Evolutionary conservation across 2,329 filamentous ascomycete genomes (phyloP), one percentile per base, ranked within the genome.

Genomic region (Chrysosporium queenslandicum): DNA sequence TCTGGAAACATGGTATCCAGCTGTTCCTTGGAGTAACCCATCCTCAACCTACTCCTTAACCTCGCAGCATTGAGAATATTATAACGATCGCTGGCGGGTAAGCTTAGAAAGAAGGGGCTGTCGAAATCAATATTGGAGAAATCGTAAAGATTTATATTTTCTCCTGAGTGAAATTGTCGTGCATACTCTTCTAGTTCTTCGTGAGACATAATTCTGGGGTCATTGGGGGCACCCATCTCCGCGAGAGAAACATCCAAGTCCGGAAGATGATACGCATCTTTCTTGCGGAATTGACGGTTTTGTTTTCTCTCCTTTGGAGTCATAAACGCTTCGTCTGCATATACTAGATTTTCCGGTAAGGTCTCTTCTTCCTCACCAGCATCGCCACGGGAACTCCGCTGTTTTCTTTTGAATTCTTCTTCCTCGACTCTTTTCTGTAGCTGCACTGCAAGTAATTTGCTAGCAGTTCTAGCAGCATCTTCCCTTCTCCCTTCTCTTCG

Each of bases 71-170:
- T 98, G 20, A 98, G 72, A 50, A 98, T 98, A 61, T 97, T 97
- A 73, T 98, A 98, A 46, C 91, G 81, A 71, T 98, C 92, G 1
- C 85, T 84, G 1, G 89, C 77, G 0, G 94, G 92, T 53, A 98
- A 70, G 65, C 88, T 95, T 66, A 86, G 81, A 71, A 98, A 98
- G 69, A 98, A 98, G 11, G 91, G 82, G 59, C 90, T 87, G 59
- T 97, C 86, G 62, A 97, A 98, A 65, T 98, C 92, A 61, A 98
- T 98, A 70, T 97, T 97, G 64, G 87, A 94, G 65, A 98, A 98
- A 69, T 97, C 91, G 68, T 97, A 97, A 4, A 90, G 70, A 58
- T 74, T 76, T 51, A 97, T 85, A 65, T 97, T 91, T 68, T 97
- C 89, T 51, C 92, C 92, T 55, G 81, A 82, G 62, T 96, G 81